Evolutionary conservation across 495 filamentous ascomycete species (phyloP), one percentile per base, ranked within the genome.

Genomic region (Staphylotrichum longicolle): DNA sequence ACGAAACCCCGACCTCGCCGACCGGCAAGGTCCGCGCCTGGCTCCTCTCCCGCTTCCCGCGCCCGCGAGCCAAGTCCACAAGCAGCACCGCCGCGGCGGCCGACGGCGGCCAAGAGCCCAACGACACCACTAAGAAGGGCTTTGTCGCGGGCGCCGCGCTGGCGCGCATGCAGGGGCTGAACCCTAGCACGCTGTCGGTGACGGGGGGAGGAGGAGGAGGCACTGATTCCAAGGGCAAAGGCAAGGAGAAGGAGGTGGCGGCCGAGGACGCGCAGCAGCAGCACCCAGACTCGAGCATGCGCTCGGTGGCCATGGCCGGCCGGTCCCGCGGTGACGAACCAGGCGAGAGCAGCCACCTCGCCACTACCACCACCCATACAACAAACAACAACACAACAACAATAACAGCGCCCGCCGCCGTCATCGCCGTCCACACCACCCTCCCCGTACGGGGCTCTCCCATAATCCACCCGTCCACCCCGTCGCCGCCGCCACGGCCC

Each of bases 11-110:
- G 0, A 68, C 67, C 3, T 70, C 68, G 0, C 74, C 77, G 34
- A 69, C 69, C 3, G 63, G 64, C 37, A 74, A 81, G 60, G 74
- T 88, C 42, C 87, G 81, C 57, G 77, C 77, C 48, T 90, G 86
- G 86, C 72, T 90, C 47, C 85, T 83, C 65, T 79, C 71, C 7
- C 81, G 78, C 53, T 75, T 88, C 45, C 74, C 77, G 0, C 77
- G 81, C 7, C 60, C 65, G 2, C 65, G 75, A 4, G 71, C 71
- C 7, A 70, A 70, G 49, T 60, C 69, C 0, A 58, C 66, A 27
- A 27, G 20, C n/a, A 51, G 70, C 58, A 63, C 61, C 20, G 63
- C 50, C 37, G 30, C 58, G 40, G 63, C 52, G 3, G 27, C 39
- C 12, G 9, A 30, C 3, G 44, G 8, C 12, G 35, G 50, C 2